Conservation (phyloP, 2,329 filamentous ascomycete genomes). For the Trichoderma guizhouense region DNA sequence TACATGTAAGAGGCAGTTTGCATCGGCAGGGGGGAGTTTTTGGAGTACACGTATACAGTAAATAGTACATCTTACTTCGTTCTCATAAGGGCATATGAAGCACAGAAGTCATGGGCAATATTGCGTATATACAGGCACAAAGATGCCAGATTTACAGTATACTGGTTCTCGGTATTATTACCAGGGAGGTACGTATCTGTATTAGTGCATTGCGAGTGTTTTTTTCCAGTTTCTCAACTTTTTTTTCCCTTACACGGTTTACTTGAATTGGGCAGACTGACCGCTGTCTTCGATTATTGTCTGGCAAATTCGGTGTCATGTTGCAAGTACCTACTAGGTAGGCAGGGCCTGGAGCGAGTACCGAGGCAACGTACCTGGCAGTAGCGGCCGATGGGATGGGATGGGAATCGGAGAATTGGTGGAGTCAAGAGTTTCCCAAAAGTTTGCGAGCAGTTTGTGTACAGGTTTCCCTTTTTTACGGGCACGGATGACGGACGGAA, state of each 20-base stretch:
- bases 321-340: background rate
- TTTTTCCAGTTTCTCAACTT: too few species aligned
- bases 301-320: background rate
- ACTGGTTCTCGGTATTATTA: background rate
- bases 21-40: background rate
- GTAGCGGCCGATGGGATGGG: background rate
- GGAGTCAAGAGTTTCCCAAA: background rate
- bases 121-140: too few species aligned
- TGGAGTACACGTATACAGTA: background rate
- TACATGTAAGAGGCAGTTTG: background rate
- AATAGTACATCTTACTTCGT: background rate
- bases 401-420: slow-evolving; percentile 2
- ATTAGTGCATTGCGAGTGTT: background rate
- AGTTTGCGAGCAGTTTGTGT: too few species aligned
- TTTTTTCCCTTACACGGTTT: background rate
- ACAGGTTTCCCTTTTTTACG: background rate
- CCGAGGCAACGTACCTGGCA: background rate
- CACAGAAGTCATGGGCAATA: background rate
- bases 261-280: background rate
- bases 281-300: background rate
- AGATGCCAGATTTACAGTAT: background rate
- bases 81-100: background rate
- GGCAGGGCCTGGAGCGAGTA: background rate
- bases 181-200: background rate
- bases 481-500: background rate